Evolutionary conservation across 2,329 filamentous ascomycete species (phyloP).

Genomic region (Cytospora paraplurivora): DNA sequence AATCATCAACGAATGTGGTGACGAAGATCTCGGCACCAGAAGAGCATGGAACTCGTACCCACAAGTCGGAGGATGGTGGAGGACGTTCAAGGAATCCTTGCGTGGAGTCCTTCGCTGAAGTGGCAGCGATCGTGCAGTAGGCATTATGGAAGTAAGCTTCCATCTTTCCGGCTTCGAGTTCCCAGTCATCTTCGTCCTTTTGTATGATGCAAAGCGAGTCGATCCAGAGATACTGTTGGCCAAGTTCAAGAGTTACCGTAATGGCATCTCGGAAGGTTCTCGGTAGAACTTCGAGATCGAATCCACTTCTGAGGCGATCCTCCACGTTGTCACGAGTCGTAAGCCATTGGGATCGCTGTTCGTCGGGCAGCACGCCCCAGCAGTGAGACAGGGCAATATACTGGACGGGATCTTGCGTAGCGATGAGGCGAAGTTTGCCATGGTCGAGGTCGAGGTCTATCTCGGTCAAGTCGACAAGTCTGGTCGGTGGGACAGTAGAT

Average conservation of each 20-base stretch:
- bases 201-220: constrained; percentile 28
- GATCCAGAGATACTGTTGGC: constrained; percentile 17
- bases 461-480: too few relatives aligned
- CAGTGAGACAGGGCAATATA: too few relatives aligned
- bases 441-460: too few relatives aligned
- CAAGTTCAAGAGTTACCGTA: constrained; percentile 1
- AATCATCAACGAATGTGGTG: constrained; percentile 38
- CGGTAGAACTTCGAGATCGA: background rate
- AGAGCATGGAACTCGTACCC: too few relatives aligned
- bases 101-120: constrained; percentile 23
- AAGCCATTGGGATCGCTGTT: too few relatives aligned
- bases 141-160: constrained; percentile 33
- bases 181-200: constrained; percentile 28
- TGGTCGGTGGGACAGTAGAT: too few relatives aligned
- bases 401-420: too few relatives aligned
- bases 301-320: too few relatives aligned
- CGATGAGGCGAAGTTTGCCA: too few relatives aligned
- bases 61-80: background rate
- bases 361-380: too few relatives aligned
- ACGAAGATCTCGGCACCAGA: constrained; percentile 28
- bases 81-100: constrained; percentile 31
- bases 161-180: constrained; percentile 31
- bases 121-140: constrained; percentile 34
- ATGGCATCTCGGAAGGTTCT: constrained; percentile 18
- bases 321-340: too few relatives aligned